Evolutionary conservation across 352 stramenopile genomes (phyloP).

Genomic region (Discostella stelligera): DNA sequence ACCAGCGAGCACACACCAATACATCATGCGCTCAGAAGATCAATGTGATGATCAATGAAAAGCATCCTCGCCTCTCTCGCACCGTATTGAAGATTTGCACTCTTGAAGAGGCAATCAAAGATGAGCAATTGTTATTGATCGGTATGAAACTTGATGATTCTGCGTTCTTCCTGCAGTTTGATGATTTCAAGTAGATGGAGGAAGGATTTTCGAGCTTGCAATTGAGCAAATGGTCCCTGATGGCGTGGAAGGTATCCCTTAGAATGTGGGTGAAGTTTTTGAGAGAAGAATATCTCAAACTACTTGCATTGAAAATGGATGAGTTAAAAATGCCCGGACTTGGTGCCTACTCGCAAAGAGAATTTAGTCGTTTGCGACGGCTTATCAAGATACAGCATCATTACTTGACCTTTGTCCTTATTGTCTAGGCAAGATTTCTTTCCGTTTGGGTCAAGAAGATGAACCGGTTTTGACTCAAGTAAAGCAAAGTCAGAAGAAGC

Average conservation of each 20-base stretch:
- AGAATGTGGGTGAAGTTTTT: conserved; percentile 4
- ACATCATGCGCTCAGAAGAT: too few relatives aligned
- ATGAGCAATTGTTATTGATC: too few relatives aligned
- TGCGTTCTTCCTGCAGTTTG: conserved; percentile 14
- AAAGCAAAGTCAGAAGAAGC: conserved; percentile 6
- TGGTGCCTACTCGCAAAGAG: conserved; percentile 13
- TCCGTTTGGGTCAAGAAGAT: conserved; percentile 14
- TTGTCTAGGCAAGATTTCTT: conserved; percentile 39
- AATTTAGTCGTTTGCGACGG: conserved; percentile 18
- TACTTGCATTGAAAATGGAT: conserved; percentile 26
- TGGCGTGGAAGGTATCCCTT: conserved; percentile 18
- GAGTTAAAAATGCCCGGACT: conserved; percentile 8
- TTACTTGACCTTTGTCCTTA: conserved; percentile 37
- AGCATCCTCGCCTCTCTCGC: too few relatives aligned
- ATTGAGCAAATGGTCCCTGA: conserved; percentile 21
- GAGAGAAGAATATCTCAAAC: conserved; percentile 17
- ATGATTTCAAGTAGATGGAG: conserved; percentile 5
- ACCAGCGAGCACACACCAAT: too few relatives aligned
- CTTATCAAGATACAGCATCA: not conserved
- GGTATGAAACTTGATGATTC: too few relatives aligned
- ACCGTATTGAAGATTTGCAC: too few relatives aligned
- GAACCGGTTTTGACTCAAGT: conserved; percentile 16
- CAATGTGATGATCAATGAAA: too few relatives aligned
- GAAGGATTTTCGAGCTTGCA: conserved; percentile 4
- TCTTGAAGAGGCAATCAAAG: too few relatives aligned